Base-by-base conservation (phyloP, 345 rosid genomes). In the Lepidium didymum region DNA sequence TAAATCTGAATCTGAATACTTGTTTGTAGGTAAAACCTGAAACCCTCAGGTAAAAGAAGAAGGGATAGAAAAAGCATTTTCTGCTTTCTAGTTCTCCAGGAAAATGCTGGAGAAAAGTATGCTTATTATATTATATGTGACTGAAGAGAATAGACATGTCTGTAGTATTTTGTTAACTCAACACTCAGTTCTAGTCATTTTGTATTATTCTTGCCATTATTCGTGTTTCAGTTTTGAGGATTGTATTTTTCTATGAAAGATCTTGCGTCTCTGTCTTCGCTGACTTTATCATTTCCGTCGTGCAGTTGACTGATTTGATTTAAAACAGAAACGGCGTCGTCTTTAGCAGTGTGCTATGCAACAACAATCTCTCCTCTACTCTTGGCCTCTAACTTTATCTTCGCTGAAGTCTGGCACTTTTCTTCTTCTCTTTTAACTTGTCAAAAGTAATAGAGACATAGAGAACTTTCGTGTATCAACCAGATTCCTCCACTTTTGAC, bases 11-110 rank as follows among this genome's bases (percentile, higher is more conserved):
- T 9, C 10, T 27, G 29, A 42, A 43, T 53, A 8, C 55, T 23
- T 68, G 42, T 56, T 56, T 56, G 56, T 47, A 68, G 73, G 64
- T 68, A 36, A 68, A 23, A 45, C 57, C 18, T 46, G 45, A 56
- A 64, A 7, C 14, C 58, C 23, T 1, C 47, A 56, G 37, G 45
- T 56, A 10, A 4, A 46, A 4, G 14, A 25, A 23, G 36, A 54
- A 6, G 23, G 51, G 18, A 42, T 13, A 29, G 29, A 36, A 10
- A 10, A 54, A 45, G 47, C 37, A 36, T 45, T 40, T 56, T 56
- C 42, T 61, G 35, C 35, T 58, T 23, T 41, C 45, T 56, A 19
- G 0, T 37, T 56, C 62, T 56, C 62, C 25, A 9, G 60, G 16
- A 15, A 55, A 50, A 11, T 19, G 25, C 46, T 36, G 33, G 38